phyloP scores from a whole-genome alignment of 768 basidiomycete species.

The Boletus pseudopeckii region DNA sequence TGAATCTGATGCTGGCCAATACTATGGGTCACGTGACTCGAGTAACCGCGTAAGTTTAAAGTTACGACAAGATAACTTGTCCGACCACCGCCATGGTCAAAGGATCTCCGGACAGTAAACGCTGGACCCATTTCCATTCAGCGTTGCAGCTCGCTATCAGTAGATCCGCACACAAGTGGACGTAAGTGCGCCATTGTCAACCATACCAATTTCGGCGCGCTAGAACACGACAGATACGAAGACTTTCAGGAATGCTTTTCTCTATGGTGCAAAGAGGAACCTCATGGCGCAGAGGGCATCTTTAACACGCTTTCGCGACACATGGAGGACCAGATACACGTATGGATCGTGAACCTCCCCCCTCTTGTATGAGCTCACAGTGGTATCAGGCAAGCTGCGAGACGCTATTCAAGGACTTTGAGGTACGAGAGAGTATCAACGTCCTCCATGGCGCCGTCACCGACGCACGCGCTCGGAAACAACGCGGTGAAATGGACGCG shows the following conservation, averaged over 20 bases:
- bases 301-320: conserved; percentile 68
- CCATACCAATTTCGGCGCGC: neutral
- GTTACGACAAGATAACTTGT: too few species aligned
- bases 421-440: conserved; percentile 68
- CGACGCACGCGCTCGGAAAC: conserved; percentile 58
- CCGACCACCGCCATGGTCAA: conserved; percentile 15
- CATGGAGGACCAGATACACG: conserved; percentile 61
- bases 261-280: conserved; percentile 62
- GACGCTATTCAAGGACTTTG: conserved; percentile 63
- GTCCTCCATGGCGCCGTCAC: conserved; percentile 64
- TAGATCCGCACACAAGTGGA: conserved; percentile 51
- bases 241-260: conserved; percentile 64
- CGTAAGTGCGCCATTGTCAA: conserved; percentile 33
- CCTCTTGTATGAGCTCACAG: neutral
- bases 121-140: conserved; percentile 50
- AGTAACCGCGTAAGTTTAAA: too few species aligned
- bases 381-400: conserved; percentile 62
- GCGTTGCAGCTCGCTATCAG: conserved; percentile 53
- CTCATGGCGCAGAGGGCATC: conserved; percentile 55
- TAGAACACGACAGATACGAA: conserved; percentile 37
- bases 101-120: conserved; percentile 37
- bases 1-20: too few species aligned
- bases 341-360: conserved; percentile 2
- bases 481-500: conserved; percentile 37
- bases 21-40: conserved; percentile 24